Conservation (phyloP, 345 rosid species). For the Boechera divaricarpa region DNA sequence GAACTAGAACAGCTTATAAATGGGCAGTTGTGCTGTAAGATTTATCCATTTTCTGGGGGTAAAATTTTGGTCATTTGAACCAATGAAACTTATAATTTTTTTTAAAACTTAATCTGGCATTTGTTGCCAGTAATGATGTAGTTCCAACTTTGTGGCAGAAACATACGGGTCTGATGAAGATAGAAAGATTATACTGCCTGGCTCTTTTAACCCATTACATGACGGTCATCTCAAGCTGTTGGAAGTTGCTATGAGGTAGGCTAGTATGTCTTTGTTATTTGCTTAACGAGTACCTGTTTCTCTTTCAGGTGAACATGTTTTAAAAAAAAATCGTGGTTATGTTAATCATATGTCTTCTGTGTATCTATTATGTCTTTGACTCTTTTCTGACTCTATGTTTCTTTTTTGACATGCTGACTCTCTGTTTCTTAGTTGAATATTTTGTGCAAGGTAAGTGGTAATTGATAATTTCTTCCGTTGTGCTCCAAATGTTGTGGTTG, state of each 20-base stretch:
- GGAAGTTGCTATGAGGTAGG: slow-evolving; percentile 88
- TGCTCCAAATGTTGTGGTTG: slow-evolving; percentile 10
- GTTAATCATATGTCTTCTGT: not conserved
- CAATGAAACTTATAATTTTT: not conserved
- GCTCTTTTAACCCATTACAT: slow-evolving; percentile 94
- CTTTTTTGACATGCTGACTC: slow-evolving; percentile 7
- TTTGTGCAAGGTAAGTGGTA: slow-evolving; percentile 1
- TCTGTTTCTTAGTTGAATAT: slow-evolving; percentile 26
- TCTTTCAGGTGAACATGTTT: slow-evolving; percentile 5
- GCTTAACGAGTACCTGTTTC: not conserved
- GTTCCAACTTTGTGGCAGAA: slow-evolving; percentile 50
- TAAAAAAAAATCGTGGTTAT: not conserved
- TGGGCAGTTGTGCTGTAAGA: slow-evolving; percentile 73
- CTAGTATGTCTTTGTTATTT: slow-evolving; percentile 27
- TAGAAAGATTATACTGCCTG: slow-evolving; percentile 83
- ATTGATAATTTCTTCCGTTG: not conserved
- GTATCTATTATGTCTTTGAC: slow-evolving; percentile 18
- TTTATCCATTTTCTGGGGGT: slow-evolving; percentile 78
- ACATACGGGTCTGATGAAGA: slow-evolving; percentile 48
- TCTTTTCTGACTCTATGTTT: slow-evolving; percentile 22
- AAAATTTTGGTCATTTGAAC: slow-evolving; percentile 43
- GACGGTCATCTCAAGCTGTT: slow-evolving; percentile 91
- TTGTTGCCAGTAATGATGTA: slow-evolving; percentile 33
- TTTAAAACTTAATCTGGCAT: not conserved
- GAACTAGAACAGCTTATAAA: slow-evolving; percentile 74